phyloP scores from a whole-genome alignment of 306 rosid species.

The Citrullus mucosospermus region DNA sequence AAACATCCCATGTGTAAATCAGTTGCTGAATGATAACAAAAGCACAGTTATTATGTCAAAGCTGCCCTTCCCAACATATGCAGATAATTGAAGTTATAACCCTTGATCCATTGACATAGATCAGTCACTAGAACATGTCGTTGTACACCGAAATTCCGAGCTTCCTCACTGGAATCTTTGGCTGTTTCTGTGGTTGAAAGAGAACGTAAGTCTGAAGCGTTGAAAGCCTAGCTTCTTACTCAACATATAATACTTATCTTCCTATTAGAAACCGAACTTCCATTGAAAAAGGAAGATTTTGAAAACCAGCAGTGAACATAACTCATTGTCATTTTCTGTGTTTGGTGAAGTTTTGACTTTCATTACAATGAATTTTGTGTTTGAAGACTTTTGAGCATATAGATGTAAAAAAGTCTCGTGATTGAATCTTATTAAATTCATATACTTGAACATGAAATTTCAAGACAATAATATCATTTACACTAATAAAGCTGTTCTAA shows the following conservation, averaged over 20 bases:
- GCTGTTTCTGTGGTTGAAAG: neutral
- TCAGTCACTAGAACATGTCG: neutral
- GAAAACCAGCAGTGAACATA: neutral
- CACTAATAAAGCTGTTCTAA: too few species aligned
- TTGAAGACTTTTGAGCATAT: neutral
- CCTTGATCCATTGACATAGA: neutral
- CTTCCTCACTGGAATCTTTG: neutral
- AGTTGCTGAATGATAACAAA: neutral
- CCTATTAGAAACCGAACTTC: too few species aligned
- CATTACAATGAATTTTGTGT: neutral
- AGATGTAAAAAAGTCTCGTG: neutral
- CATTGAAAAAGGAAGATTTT: too few species aligned
- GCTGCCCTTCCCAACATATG: neutral
- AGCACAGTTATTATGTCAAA: constrained; percentile 1
- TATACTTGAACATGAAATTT: too few species aligned
- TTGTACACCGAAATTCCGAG: neutral
- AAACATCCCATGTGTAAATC: neutral
- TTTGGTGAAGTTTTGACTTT: neutral
- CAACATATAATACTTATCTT: neutral
- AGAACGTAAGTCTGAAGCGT: neutral
- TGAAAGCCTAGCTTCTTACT: neutral
- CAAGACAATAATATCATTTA: too few species aligned
- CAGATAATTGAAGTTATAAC: neutral
- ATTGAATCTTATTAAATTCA: neutral
- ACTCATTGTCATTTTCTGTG: neutral